Evolutionary conservation across 495 filamentous ascomycete genomes (phyloP).

Genomic region (Aspergillus kassunensis): DNA sequence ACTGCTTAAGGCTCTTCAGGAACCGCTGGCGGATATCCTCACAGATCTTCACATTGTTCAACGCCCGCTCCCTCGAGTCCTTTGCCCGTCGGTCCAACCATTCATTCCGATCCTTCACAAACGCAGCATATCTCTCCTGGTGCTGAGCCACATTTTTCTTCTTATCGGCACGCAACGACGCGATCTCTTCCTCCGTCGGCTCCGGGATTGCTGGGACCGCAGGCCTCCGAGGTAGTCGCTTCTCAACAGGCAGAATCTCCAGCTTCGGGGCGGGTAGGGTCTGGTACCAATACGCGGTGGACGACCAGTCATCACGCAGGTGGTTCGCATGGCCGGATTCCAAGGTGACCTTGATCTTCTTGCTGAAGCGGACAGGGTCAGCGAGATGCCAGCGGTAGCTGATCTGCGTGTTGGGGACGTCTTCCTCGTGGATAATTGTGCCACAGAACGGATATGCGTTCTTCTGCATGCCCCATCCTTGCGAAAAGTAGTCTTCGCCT

Average conservation of each 20-base stretch:
- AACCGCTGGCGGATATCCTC: constrained; percentile 6
- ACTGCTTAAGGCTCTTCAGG: constrained; percentile 1
- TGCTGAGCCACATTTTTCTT: neutral
- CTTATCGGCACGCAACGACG: constrained; percentile 1
- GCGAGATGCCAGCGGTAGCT: constrained; percentile 23
- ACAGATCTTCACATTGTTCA: constrained; percentile 9
- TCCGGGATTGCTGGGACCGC: neutral
- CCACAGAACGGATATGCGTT: constrained; percentile 24
- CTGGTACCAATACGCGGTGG: constrained; percentile 16
- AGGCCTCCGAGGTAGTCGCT: neutral
- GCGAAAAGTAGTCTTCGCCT: constrained; percentile 9
- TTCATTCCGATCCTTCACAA: constrained; percentile 16
- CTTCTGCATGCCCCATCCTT: constrained; percentile 17
- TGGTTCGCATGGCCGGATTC: constrained; percentile 13
- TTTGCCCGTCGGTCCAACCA: constrained; percentile 16
- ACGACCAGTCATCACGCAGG: constrained; percentile 5
- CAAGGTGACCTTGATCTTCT: constrained; percentile 7
- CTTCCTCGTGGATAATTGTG: constrained; percentile 23
- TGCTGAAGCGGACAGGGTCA: constrained; percentile 10
- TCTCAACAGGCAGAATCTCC: constrained; percentile 15
- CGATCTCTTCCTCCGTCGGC: neutral
- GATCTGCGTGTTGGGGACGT: constrained; percentile 20
- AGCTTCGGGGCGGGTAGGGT: constrained; percentile 21
- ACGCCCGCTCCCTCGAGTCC: constrained; percentile 10
- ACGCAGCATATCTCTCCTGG: constrained; percentile 6